Evolutionary conservation across 768 basidiomycete genomes (phyloP), one percentile per base, ranked within the genome.

Genomic region (Tulasnella sp.): DNA sequence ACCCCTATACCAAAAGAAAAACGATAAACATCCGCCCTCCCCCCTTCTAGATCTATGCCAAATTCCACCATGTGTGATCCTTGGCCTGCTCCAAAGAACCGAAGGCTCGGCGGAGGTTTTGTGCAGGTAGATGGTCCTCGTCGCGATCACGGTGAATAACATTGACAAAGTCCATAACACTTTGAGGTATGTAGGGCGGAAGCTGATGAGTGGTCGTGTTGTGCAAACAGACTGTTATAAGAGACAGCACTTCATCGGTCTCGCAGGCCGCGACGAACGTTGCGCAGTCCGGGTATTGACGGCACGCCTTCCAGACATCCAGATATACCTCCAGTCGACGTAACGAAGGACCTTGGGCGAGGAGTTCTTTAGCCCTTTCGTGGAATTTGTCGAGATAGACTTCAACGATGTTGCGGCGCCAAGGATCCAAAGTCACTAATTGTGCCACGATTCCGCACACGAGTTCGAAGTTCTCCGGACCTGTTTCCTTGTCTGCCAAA

Each of bases 401-500:
- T 14, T 68, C 62, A 6, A 68, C 62, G 31, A 68, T 68, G 62
- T 68, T 68, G 62, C 62, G 62, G 18, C 62, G 62, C 62, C 62
- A 68, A 36, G 31, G 27, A 36, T 68, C 62, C 62, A 68, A 19
- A 27, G 24, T 36, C 5, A 68, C 62, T 34, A 68, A 34, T 19
- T 68, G 62, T 4, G 62, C 62, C 62, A 68, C 31, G 12, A 68
- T 68, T 36, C 62, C 62, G 27, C 62, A 68, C 12, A 68, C 62
- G 24, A 68, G 27, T 68, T 68, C 62, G 62, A 68, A 68, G 62
- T 68, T 68, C 31, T 68, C 62, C 62, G 62, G 62, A 31, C 62
- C 62, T 1, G 62, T 68, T 68, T 68, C 62, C 62, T 34, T 68
- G 62, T 68, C 62, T 68, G 62, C 27, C 31, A 68, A 34, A 6